A percentile compares a stretch with the other conserved stretches of the same genome.
These are phyloP conservation scores for Penicillium diatomitis DNA, from an alignment of 495 filamentous ascomycete species.

Conservation along the genomic window DNA sequence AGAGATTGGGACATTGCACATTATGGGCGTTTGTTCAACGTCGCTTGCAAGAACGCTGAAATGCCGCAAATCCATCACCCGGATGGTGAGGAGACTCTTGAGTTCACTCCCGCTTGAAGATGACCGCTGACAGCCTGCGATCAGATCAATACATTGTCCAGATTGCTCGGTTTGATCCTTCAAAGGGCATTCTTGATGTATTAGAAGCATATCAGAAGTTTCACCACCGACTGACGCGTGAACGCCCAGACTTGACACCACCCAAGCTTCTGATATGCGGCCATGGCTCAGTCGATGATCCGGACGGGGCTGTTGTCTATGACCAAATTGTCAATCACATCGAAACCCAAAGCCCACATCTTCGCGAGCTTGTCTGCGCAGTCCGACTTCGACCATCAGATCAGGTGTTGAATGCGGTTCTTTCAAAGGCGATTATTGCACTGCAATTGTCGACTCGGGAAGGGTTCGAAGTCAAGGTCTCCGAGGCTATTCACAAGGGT, in stretches of 20 bases:
- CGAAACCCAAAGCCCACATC: conserved; percentile 42
- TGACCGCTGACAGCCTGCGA: background rate
- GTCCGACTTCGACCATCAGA: conserved; percentile 73
- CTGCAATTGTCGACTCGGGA: conserved; percentile 77
- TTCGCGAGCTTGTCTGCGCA: conserved; percentile 56
- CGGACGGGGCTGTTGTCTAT: conserved; percentile 66
- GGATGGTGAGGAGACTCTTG: conserved; percentile 34
- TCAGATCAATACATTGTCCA: conserved; percentile 70
- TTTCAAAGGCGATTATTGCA: conserved; percentile 63
- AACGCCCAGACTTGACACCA: conserved; percentile 32
- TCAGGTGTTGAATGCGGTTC: conserved; percentile 72
- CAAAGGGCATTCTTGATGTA: conserved; percentile 77
- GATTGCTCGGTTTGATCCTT: conserved; percentile 78
- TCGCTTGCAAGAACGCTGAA: conserved; percentile 42
- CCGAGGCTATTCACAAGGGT: conserved; percentile 78
- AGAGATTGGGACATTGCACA: conserved; percentile 64
- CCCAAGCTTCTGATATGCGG: conserved; percentile 74
- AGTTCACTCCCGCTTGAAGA: background rate
- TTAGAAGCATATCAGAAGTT: conserved; percentile 72
- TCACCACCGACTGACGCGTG: conserved; percentile 45
- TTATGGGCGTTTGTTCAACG: conserved; percentile 69
- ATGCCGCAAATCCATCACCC: conserved; percentile 62
- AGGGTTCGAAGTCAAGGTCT: conserved; percentile 87
- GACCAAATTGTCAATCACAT: conserved; percentile 60
- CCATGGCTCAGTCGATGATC: conserved; percentile 80